Base-by-base conservation (phyloP, 1,284 basidiomycete genomes). In the Macrocystidia cucumis region DNA sequence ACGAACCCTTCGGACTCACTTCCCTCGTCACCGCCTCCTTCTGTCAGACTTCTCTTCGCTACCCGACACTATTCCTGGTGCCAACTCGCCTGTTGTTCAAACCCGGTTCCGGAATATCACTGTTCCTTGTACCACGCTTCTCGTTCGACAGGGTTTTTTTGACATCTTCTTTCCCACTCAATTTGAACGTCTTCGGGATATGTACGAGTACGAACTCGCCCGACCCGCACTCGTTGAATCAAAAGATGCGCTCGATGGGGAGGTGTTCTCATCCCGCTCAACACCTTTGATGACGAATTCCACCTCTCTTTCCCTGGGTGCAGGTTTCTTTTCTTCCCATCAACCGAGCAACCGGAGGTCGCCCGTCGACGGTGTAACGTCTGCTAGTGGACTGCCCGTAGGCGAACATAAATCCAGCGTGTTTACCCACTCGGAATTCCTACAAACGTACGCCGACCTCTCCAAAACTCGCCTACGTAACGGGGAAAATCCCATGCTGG, bases 121-220 rank as follows among this genome's bases (percentile, higher is more conserved):
- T 58, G 81, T 97, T 3, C 86, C 96, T 2, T 92, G 90, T 48
- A 72, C 82, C 40, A 98, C 90, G 11, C 77, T 97, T 42, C 75
- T 95, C 46, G 96, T 98, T 39, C 81, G 85, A 46, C 96, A 90
- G 53, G 96, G 96, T 8, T 95, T 81, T 63, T 99, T 99, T 58
- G 96, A 99, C 61, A 98, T 98, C 45, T 92, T 99, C 69, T 99
- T 98, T 67, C 96, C 96, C 1, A 98, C 95, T 5, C 67, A 93
- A 54, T 99, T 98, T 48, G 74, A 78, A 34, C 72, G 74, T 13
- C 68, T 98, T 17, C 69, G 84, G 32, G 87, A 92, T 54, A 84
- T 92, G 72, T 96, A 96, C 59, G 83, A 90, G 52, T 69, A 80
- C 46, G 72, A 85, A 43, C 76, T 95, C 44, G 71, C 78, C 30